phyloP scores from a whole-genome alignment of 2,329 filamentous ascomycete species.

The Exophiala xenobiotica region DNA sequence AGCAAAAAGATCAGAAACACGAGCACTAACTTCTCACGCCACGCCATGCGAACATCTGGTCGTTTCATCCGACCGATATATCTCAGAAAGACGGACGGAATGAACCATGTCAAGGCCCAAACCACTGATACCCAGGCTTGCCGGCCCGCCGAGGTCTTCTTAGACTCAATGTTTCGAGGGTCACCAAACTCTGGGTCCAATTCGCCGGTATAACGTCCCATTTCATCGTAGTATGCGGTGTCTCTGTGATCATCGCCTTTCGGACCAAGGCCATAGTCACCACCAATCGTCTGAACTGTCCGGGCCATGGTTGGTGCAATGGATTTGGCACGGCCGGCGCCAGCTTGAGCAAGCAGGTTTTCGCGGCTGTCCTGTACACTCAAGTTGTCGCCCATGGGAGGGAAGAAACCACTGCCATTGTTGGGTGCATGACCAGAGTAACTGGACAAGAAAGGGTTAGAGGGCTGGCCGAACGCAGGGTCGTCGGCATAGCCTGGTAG shows the following conservation, averaged over 20 bases:
- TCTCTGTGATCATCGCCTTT: constrained; percentile 80
- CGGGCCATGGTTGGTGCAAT: constrained; percentile 62
- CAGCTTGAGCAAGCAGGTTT: constrained; percentile 62
- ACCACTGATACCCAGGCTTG: constrained; percentile 78
- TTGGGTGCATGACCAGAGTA: constrained; percentile 65
- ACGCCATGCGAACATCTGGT: constrained; percentile 93
- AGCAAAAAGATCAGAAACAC: constrained; percentile 76
- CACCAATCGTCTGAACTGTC: constrained; percentile 56
- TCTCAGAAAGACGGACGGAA: constrained; percentile 80
- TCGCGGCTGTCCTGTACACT: constrained; percentile 64
- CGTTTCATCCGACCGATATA: constrained; percentile 91
- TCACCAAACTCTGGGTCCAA: constrained; percentile 77
- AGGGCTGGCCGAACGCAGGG: constrained; percentile 33
- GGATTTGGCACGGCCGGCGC: constrained; percentile 54
- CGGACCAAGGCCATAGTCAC: constrained; percentile 83
- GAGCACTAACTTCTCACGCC: constrained; percentile 90
- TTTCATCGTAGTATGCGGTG: constrained; percentile 70
- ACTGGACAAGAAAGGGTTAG: constrained; percentile 60
- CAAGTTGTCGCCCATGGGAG: constrained; percentile 58
- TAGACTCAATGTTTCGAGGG: constrained; percentile 72
- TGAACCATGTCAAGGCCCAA: constrained; percentile 90
- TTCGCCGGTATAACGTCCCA: constrained; percentile 64
- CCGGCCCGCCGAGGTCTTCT: constrained; percentile 62
- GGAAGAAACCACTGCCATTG: constrained; percentile 64
- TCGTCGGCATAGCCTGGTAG: constrained; percentile 39